Conservation (phyloP, 2,329 filamentous ascomycete species). For the Seiridium cupressi region DNA sequence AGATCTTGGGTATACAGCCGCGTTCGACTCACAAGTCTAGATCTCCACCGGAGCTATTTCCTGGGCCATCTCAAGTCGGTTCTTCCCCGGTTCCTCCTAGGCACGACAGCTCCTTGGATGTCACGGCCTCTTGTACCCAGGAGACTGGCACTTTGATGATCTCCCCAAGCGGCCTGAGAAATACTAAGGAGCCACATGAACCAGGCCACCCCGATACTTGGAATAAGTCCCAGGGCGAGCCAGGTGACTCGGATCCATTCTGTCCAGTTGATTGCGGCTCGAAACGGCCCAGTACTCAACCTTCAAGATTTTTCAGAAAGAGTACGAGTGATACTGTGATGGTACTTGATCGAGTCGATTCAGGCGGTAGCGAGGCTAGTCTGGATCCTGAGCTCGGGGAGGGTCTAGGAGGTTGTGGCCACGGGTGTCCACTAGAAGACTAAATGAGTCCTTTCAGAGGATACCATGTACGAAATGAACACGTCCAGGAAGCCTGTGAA, state of each 20-base stretch:
- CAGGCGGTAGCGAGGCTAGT: not conserved
- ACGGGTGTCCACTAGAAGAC: not conserved
- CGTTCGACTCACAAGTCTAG: no score
- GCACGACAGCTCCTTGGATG: no score
- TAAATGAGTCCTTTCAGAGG: not conserved
- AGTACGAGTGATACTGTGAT: not conserved
- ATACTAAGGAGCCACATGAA: not conserved
- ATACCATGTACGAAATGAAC: not conserved
- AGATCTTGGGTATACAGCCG: no score
- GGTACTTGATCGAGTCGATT: conserved; percentile 1
- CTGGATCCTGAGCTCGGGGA: not conserved
- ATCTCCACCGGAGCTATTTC: no score
- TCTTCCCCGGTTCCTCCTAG: no score
- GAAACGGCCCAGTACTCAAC: not conserved
- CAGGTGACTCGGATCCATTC: conserved; percentile 26
- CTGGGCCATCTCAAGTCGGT: no score
- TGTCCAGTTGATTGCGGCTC: conserved; percentile 19
- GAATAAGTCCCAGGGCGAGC: conserved; percentile 23
- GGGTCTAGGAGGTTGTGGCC: not conserved
- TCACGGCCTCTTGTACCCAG: no score
- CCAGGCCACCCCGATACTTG: conserved; percentile 23
- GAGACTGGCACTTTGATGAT: not conserved
- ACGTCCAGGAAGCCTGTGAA: not conserved
- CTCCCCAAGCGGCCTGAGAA: not conserved
- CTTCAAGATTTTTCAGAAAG: not conserved